A percentile compares a stretch with the other conserved stretches of the same genome.
These are phyloP conservation scores for Sporothrix euskadiensis DNA, from an alignment of 2,329 filamentous ascomycete genomes.

Conservation along the genomic window DNA sequence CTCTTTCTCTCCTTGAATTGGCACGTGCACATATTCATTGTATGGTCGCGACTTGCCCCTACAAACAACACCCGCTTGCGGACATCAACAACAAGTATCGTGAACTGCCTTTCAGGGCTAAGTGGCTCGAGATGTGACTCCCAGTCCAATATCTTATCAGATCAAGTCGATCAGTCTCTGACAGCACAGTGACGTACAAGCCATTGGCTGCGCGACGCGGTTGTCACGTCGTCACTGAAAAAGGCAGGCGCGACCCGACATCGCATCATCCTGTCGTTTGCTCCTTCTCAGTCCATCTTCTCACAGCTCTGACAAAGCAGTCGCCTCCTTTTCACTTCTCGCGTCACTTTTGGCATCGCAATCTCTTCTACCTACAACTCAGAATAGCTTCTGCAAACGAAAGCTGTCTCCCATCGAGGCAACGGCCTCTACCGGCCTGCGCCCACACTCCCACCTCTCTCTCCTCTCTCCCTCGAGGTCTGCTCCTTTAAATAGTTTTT, in stretches of 20 bases:
- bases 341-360: neutral
- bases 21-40: neutral
- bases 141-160: neutral
- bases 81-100: neutral
- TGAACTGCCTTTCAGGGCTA: neutral
- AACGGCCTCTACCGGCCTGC: slow-evolving; percentile 3
- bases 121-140: neutral
- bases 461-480: neutral
- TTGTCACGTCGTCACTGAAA: neutral
- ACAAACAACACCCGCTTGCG: neutral
- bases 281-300: slow-evolving; percentile 19
- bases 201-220: neutral
- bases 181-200: neutral
- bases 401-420: neutral
- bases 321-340: neutral
- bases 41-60: neutral
- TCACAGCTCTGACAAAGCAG: neutral
- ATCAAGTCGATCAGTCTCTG: neutral
- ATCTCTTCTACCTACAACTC: neutral
- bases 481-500: slow-evolving; percentile 4
- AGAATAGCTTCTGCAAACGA: slow-evolving; percentile 11
- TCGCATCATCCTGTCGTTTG: slow-evolving; percentile 2
- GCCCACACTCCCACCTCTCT: neutral
- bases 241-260: slow-evolving; percentile 11
- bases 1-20: neutral